Percentiles rank a stretch among this genome's conserved stretches.
phyloP scores from a whole-genome alignment of 352 stramenopile genomes.

The Globisporangium iwayamae region DNA sequence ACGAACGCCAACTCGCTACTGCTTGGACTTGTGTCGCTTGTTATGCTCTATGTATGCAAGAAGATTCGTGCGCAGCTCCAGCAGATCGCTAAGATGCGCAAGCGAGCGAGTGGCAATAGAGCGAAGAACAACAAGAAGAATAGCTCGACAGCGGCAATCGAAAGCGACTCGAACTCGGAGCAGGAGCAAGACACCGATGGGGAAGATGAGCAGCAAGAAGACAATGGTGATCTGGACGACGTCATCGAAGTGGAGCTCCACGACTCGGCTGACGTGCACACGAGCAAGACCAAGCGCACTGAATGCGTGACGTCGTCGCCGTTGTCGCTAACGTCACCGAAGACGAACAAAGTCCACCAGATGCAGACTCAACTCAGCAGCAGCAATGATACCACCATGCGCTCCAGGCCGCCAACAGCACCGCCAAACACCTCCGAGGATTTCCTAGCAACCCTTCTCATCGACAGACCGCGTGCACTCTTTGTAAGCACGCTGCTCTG shows the following conservation, averaged over 20 bases:
- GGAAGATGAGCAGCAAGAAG: neutral
- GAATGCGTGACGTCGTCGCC: neutral
- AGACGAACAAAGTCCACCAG: neutral
- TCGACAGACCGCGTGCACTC: conserved; percentile 22
- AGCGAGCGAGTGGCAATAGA: neutral
- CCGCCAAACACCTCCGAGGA: neutral
- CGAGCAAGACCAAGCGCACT: neutral
- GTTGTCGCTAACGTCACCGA: neutral
- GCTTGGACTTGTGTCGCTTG: conserved; percentile 43
- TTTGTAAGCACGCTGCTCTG: conserved; percentile 45
- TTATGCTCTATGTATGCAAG: conserved; percentile 44
- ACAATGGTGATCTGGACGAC: neutral
- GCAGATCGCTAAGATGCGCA: neutral
- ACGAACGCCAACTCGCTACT: conserved; percentile 51
- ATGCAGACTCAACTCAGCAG: conserved; percentile 1
- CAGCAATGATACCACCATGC: neutral
- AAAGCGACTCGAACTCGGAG: too few relatives aligned
- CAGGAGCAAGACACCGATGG: neutral
- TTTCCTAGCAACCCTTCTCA: conserved; percentile 9
- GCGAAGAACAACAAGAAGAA: neutral
- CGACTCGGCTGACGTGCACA: conserved; percentile 1
- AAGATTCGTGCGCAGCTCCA: conserved; percentile 20
- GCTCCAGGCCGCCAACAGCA: too few relatives aligned
- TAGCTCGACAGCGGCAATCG: too few relatives aligned
- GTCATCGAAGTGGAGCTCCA: conserved; percentile 13